Conservation (phyloP, 2,329 filamentous ascomycete genomes). For the Diplodia sapinea region DNA sequence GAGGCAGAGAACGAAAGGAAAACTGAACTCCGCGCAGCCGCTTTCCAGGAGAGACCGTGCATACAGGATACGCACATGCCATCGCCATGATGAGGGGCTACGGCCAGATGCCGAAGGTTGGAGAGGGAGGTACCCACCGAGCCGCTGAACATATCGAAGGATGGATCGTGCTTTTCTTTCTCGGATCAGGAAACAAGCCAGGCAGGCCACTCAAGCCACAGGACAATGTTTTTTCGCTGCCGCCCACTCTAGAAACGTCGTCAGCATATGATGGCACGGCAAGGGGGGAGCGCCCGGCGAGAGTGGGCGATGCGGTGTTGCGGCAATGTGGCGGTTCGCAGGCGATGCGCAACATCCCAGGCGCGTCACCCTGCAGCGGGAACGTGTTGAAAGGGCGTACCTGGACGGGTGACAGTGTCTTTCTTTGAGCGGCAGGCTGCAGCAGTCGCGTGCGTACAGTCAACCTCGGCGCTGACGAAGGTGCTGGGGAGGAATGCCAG, state of each 20-base stretch:
- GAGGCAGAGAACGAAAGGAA: not conserved
- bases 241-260: constrained; percentile 9
- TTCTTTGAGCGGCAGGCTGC: constrained; percentile 15
- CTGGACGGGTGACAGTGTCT: not conserved
- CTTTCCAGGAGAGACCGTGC: not conserved
- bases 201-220: not conserved
- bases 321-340: not conserved
- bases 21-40: constrained; percentile 1
- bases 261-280: not conserved
- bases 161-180: not conserved
- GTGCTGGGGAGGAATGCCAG: not conserved
- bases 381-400: not conserved
- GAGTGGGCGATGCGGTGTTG: not conserved
- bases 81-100: not conserved
- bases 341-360: not conserved
- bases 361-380: not conserved
- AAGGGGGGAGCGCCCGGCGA: not conserved
- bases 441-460: constrained; percentile 20
- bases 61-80: not conserved
- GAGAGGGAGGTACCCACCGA: constrained; percentile 19
- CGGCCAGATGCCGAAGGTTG: not conserved
- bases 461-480: constrained; percentile 6
- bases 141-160: constrained; percentile 21
- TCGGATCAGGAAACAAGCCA: too few relatives aligned
- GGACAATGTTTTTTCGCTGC: not conserved